Percentiles rank a stretch among this genome's conserved stretches.
phyloP scores from a whole-genome alignment of 495 filamentous ascomycete genomes.

The Beverwykella pulmonaria region DNA sequence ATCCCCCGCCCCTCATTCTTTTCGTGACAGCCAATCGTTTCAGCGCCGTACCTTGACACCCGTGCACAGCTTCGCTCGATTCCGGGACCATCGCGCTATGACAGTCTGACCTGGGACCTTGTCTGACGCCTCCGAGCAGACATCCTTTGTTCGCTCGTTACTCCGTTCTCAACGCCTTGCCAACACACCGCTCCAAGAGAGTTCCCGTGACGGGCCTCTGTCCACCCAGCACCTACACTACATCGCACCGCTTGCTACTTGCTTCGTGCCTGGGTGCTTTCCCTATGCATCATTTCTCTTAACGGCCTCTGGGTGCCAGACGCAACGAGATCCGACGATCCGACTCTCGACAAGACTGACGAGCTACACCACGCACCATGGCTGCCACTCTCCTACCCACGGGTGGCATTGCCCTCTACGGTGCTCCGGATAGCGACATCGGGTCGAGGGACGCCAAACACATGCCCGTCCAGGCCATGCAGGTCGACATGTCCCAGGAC shows the following conservation, averaged over 20 bases:
- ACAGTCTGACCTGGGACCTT: constrained; percentile 35
- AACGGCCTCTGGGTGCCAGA: constrained; percentile 29
- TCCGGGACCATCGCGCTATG: constrained; percentile 38
- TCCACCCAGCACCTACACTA: not conserved
- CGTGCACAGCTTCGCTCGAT: constrained; percentile 30
- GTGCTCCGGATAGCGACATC: constrained; percentile 38
- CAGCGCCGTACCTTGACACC: constrained; percentile 32
- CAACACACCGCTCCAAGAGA: constrained; percentile 20
- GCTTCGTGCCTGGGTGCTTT: constrained; percentile 35
- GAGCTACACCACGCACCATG: constrained; percentile 14
- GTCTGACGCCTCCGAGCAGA: constrained; percentile 33
- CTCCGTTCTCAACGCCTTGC: constrained; percentile 24
- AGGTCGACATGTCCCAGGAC: constrained; percentile 40
- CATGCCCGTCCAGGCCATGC: constrained; percentile 39
- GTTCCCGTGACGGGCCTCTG: constrained; percentile 13
- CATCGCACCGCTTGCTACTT: constrained; percentile 15
- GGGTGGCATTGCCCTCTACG: constrained; percentile 35
- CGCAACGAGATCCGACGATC: constrained; percentile 20
- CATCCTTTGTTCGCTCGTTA: constrained; percentile 34
- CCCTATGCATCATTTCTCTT: constrained; percentile 38
- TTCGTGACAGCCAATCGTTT: constrained; percentile 41
- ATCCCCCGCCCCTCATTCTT: constrained; percentile 31
- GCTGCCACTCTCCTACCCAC: constrained; percentile 21
- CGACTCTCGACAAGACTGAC: constrained; percentile 5
- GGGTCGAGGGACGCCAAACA: constrained; percentile 30